Evolutionary conservation across 345 rosid genomes (phyloP), one percentile per base, ranked within the genome.

Genomic region (Passiflora organensis): DNA sequence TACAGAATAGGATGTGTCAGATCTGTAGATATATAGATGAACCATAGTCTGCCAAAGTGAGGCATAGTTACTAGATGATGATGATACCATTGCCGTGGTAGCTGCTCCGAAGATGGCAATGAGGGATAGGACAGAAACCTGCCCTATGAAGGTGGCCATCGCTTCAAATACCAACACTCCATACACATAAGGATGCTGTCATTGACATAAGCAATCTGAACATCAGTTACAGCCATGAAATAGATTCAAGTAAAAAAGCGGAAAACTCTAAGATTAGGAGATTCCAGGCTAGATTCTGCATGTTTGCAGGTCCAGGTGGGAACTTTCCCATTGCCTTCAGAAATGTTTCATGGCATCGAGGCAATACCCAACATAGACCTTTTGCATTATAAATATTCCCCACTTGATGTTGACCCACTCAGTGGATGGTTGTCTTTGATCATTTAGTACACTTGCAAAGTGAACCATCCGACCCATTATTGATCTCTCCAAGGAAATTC

Each of bases 61-160:
- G 8, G 34, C 5, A 28, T 28, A 28, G 34, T 28, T 28, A 3
- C 34, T 28, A 28, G 34, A 28, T n/a, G n/a, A n/a, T n/a, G n/a
- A n/a, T n/a, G n/a, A 60, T 81, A 93, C 99, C 91, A 93, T 84
- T 41, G 99, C 95, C 22, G 99, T 93, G 18, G 91, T 82, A 20
- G 99, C 96, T 14, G 99, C 99, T 43, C 99, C 96, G 10, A 89
- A 93, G 55, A 93, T 72, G 44, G 99, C 96, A 52, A 86, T 86
- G 62, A 93, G 95, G 5, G 96, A 93, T 43, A 93, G 58, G 56
- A 89, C 99, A 12, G 99, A 89, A 48, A 89, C 86, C 76, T 93
- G 96, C 25, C 99, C 96, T 5, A 93, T 71, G 72, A 89, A 89
- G 12, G 96, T 93, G 42, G 95, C 96, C 96, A 89, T 76, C 34